Percentiles rank a stretch among this genome's conserved stretches.
phyloP scores from a whole-genome alignment of 768 basidiomycete species.

The Austroboletus festivus region DNA sequence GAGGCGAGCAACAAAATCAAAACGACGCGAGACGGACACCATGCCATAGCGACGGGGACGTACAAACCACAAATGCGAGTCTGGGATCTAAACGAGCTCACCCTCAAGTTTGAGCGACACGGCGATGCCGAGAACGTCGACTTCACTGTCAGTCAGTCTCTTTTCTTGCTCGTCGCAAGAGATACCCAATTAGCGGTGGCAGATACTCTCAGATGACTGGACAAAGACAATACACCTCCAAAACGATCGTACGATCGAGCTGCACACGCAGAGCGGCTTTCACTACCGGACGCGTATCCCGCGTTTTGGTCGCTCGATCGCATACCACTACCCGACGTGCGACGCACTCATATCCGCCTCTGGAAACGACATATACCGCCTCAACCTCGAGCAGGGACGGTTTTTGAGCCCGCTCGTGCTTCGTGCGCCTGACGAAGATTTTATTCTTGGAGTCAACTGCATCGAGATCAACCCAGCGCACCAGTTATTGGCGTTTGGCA shows the following conservation, averaged over 20 bases:
- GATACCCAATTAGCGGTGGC: too few species aligned
- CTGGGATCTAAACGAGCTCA: conserved; percentile 91
- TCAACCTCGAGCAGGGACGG: conserved; percentile 93
- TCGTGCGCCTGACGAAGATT: conserved; percentile 37
- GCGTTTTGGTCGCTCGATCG: conserved; percentile 86
- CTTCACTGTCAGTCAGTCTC: conserved; percentile 75
- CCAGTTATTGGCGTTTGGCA: conserved; percentile 83
- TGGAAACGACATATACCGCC: conserved; percentile 84
- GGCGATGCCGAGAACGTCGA: conserved; percentile 97
- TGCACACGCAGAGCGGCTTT: conserved; percentile 92
- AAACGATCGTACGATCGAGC: conserved; percentile 88
- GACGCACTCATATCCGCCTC: conserved; percentile 84
- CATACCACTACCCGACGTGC: conserved; percentile 92
- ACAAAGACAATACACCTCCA: conserved; percentile 97
- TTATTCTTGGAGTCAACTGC: conserved; percentile 81
- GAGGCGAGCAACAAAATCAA: conserved; percentile 92
- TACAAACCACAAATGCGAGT: conserved; percentile 98
- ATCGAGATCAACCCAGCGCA: conserved; percentile 94
- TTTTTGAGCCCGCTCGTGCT: conserved; percentile 82
- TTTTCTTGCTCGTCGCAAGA: too few species aligned
- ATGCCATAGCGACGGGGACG: conserved; percentile 91
- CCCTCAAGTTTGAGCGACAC: conserved; percentile 93
- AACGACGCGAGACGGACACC: conserved; percentile 87
- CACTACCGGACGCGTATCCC: conserved; percentile 95
- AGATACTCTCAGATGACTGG: conserved; percentile 98